A percentile compares a stretch with the other conserved stretches of the same genome.
Evolutionary conservation across 805 yeast species (phyloP).

Genomic region (Komagataella mondaviorum): DNA sequence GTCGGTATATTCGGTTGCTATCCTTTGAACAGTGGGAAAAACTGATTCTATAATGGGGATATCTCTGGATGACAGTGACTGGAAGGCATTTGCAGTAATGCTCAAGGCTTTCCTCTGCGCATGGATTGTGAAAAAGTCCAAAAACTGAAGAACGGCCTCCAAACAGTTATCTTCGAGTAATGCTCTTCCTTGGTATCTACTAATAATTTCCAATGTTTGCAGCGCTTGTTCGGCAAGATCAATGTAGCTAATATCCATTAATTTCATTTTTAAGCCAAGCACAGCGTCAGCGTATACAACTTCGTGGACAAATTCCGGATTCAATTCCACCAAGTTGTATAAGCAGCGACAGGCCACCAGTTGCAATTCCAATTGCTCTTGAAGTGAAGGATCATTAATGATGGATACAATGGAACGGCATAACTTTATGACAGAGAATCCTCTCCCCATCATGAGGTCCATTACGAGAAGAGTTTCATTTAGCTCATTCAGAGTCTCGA

Average conservation of each 20-base stretch:
- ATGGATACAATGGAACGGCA: conserved; percentile 41
- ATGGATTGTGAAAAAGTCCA: conserved; percentile 83
- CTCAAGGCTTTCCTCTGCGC: conserved; percentile 73
- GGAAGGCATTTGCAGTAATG: conserved; percentile 59
- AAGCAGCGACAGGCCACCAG: conserved; percentile 75
- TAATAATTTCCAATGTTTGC: conserved; percentile 57
- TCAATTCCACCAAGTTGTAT: conserved; percentile 67
- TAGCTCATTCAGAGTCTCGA: conserved; percentile 54
- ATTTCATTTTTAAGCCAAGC: conserved; percentile 47
- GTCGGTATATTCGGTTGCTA: conserved; percentile 43
- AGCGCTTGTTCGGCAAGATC: conserved; percentile 89
- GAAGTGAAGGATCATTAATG: conserved; percentile 40
- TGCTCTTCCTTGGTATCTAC: conserved; percentile 36
- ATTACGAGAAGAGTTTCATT: conserved; percentile 56
- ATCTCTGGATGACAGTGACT: neutral
- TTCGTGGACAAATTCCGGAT: conserved; percentile 46
- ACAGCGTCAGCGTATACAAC: conserved; percentile 57
- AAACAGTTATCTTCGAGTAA: conserved; percentile 51
- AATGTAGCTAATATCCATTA: conserved; percentile 67
- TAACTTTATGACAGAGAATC: conserved; percentile 45
- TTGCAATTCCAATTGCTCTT: conserved; percentile 66
- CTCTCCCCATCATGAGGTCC: conserved; percentile 49
- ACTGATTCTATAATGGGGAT: conserved; percentile 11
- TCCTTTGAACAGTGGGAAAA: conserved; percentile 45
- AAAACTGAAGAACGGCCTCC: conserved; percentile 48